Base-by-base conservation (phyloP, 768 basidiomycete genomes). In the Agrocybe pediades region DNA sequence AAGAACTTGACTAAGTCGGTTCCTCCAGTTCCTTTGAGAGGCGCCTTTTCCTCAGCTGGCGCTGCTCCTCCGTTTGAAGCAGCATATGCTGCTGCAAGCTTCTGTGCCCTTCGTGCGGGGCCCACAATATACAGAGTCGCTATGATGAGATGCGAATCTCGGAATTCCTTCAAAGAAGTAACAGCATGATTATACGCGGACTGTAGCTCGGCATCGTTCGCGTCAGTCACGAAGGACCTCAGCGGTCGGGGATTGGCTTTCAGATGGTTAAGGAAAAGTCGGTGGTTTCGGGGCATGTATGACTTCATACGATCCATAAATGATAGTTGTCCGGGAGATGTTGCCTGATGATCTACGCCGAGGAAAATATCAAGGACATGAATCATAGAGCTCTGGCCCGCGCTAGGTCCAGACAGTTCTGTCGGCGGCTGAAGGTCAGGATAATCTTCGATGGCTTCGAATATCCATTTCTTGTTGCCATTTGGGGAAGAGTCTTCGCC, bases 251-350 rank as follows among this genome's bases (percentile, higher is more conserved):
- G 83, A 55, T 78, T 85, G 1, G 72, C 68, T 4, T 76, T 67
- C 23, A 95, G 79, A 61, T 92, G 90, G 33, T 73, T 73, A 29
- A 95, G 74, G 71, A 94, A 94, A 36, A 78, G 72, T 27, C 91
- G 84, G 63, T 94, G 92, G 57, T 87, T 84, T 6, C 83, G 79
- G 1, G 92, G 92, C 92, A 94, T 94, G 71, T 95, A 94, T 20
- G 73, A 71, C 57, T 87, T 81, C 91, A 93, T 92, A 27, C 87
- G 81, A 17, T 78, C 75, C 59, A 94, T 78, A 66, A 92, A 87
- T 3, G 84, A 67, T 11, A 66, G 63, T 41, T 68, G 63, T 15
- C 62, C 64, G 13, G 67, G 60, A 26, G 62, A 60, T 9, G 66
- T 55, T 6, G 68, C 59, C 24, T 75, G 75, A 60, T 84, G 80